Evolutionary conservation across 495 filamentous ascomycete species (phyloP), one percentile per base, ranked within the genome.

Genomic region (Usnea hakonensis): DNA sequence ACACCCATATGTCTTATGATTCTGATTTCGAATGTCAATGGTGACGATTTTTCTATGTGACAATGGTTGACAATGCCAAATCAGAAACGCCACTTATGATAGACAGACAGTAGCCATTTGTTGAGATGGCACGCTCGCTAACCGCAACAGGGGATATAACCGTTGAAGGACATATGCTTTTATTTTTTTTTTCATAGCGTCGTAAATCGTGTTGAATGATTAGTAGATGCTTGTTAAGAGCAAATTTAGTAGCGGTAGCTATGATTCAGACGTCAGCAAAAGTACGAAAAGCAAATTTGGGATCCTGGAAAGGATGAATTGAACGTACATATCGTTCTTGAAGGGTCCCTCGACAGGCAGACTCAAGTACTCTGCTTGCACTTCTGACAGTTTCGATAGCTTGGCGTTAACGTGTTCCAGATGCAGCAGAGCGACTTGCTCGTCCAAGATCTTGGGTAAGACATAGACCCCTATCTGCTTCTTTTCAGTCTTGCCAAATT

Each of bases 361-460:
- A 70, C 90, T 84, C 73, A 97, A 86, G 81, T 98, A 98, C 69
- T 98, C 94, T 63, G 90, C 86, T 81, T 98, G 94, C 70, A 88
- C 87, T 61, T 81, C 70, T 68, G 89, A 88, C 71, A 98, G 83
- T 74, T 84, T 86, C 66, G 89, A 86, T 65, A 98, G 82, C 83
- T 97, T 91, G 73, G 82, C 94, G 78, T 96, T 96, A 83, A 95
- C 89, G 82, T 97, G 95, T 58, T 81, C 85, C 70, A 97, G 78
- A 78, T 98, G 94, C 66, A 96, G 88, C 69, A 86, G 83, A 68
- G 94, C 94, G 71, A 98, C 94, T 79, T 96, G 90, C 86, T 98
- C 94, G 67, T 98, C 94, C 44, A 98, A 84, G 67, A 95, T 90
- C 91, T 98, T 98, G 72, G 94, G 94, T 61, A 98, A 85, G 60